Evolutionary conservation across 73 alveolate genomes (phyloP).

Genomic region (Paraurostyla sp.): DNA sequence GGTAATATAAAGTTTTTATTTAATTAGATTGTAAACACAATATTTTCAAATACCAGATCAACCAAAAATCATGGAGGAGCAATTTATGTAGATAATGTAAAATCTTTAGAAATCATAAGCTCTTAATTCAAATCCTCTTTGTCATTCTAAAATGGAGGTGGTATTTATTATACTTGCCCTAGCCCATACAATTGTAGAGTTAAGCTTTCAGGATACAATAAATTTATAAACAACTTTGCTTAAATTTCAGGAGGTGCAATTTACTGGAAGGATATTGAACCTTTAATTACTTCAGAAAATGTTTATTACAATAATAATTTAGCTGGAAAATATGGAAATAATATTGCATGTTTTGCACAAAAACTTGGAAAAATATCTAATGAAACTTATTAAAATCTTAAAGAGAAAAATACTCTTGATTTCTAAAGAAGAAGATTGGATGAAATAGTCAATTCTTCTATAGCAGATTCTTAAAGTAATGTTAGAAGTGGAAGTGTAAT

Average conservation of each 20-base stretch:
- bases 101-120: neutral
- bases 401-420: neutral
- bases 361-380: neutral
- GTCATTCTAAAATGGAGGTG: constrained; percentile 12
- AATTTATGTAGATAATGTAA: neutral
- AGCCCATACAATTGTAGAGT: neutral
- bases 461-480: constrained; percentile 14
- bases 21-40: neutral
- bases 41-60: neutral
- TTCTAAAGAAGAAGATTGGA: too few species aligned
- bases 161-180: constrained; percentile 5
- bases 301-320: neutral
- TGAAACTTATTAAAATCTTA: neutral
- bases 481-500: constrained; percentile 34
- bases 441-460: neutral
- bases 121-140: neutral
- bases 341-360: constrained; percentile 53
- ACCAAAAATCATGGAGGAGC: constrained; percentile 17
- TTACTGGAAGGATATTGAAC: constrained; percentile 58
- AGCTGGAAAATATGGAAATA: constrained; percentile 50
- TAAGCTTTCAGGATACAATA: neutral
- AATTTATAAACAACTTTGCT: constrained; percentile 5
- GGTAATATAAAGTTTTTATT: neutral
- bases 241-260: constrained; percentile 65
- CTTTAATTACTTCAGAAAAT: neutral